These are phyloP conservation scores for Fusarium nematophilum DNA, from an alignment of 2,329 filamentous ascomycete species.

Conservation along the genomic window DNA sequence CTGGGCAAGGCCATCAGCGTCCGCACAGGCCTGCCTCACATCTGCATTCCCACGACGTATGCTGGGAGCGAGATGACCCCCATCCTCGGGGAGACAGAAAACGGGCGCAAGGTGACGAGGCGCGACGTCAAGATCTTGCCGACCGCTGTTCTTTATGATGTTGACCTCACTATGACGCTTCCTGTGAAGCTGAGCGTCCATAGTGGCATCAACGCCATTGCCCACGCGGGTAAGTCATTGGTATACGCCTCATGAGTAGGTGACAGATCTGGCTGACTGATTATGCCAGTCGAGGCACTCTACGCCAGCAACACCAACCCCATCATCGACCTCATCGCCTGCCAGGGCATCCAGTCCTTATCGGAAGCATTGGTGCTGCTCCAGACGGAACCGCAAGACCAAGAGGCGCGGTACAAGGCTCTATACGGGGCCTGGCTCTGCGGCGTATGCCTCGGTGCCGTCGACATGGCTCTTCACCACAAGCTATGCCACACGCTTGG, in stretches of 20 bases:
- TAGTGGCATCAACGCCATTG: slow-evolving; percentile 74
- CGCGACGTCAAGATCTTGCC: slow-evolving; percentile 70
- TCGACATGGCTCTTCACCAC: slow-evolving; percentile 73
- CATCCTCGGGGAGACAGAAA: slow-evolving; percentile 70
- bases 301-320: slow-evolving; percentile 72
- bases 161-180: slow-evolving; percentile 70
- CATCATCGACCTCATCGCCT: slow-evolving; percentile 66
- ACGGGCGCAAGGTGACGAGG: slow-evolving; percentile 68
- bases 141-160: slow-evolving; percentile 72
- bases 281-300: slow-evolving; percentile 70
- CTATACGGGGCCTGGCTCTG: slow-evolving; percentile 75
- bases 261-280: too few species aligned
- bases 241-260: too few species aligned
- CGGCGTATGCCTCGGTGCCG: slow-evolving; percentile 68
- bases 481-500: slow-evolving; percentile 75
- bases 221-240: too few species aligned
- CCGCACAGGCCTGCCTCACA: slow-evolving; percentile 63
- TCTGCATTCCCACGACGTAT: slow-evolving; percentile 69
- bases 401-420: slow-evolving; percentile 46
- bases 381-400: slow-evolving; percentile 51
- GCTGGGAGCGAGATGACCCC: slow-evolving; percentile 73
- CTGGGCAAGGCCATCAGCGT: slow-evolving; percentile 70
- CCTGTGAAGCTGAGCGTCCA: slow-evolving; percentile 64
- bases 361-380: slow-evolving; percentile 65
- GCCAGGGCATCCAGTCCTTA: slow-evolving; percentile 59